Evolutionary conservation across 202 grass and related monocot species (phyloP).

Genomic region (Setaria italica): DNA sequence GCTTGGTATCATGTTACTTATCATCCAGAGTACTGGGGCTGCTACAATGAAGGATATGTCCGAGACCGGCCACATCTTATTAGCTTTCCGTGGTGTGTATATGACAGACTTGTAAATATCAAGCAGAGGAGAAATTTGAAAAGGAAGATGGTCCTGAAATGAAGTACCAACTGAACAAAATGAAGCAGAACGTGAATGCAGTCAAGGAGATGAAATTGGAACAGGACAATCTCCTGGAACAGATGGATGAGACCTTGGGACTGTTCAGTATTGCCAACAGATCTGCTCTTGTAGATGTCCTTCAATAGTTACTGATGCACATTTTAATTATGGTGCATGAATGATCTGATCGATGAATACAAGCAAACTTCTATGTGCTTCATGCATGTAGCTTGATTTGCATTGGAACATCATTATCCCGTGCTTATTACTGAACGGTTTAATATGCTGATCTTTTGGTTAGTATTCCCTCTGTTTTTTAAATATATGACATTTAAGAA

Average conservation of each 20-base stretch:
- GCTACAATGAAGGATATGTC: conserved; percentile 54
- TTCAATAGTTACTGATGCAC: conserved; percentile 13
- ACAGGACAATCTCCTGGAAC: background rate
- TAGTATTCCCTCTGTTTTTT: too few relatives aligned
- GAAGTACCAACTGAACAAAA: background rate
- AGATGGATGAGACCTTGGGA: background rate
- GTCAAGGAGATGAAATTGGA: background rate
- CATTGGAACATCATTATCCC: background rate
- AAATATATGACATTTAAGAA: too few relatives aligned
- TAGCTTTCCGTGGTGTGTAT: conserved; percentile 92
- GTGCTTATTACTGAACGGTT: background rate
- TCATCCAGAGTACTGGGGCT: conserved; percentile 63
- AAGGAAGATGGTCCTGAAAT: conserved; percentile 14
- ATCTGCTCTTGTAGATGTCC: background rate
- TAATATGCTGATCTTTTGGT: background rate
- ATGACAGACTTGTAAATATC: conserved; percentile 67
- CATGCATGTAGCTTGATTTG: background rate
- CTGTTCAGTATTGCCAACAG: background rate
- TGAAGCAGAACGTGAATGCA: background rate
- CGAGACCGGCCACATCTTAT: conserved; percentile 62
- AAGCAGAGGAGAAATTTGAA: conserved; percentile 55
- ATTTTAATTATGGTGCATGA: conserved; percentile 21
- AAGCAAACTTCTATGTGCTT: background rate
- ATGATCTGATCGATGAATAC: conserved; percentile 1
- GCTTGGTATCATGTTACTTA: conserved; percentile 96